phyloP scores from a whole-genome alignment of 306 rosid species.

The Inga oerstediana region DNA sequence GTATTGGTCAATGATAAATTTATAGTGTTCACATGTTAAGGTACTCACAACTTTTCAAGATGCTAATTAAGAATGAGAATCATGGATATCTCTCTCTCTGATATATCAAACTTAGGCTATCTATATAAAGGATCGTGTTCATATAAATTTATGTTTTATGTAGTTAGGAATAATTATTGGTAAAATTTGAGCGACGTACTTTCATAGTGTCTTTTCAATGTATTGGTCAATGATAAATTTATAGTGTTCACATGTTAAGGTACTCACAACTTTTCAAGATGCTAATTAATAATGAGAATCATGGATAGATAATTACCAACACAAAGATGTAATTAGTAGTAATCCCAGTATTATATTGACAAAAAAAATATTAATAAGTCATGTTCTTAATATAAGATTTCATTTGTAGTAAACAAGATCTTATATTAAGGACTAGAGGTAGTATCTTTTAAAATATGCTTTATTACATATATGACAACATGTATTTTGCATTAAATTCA shows the following conservation, averaged over 20 bases:
- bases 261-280: background rate
- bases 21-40: too few species aligned
- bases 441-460: background rate
- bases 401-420: too few species aligned
- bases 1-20: too few species aligned
- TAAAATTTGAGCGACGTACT: background rate
- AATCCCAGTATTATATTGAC: too few species aligned
- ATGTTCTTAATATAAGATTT: too few species aligned
- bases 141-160: background rate
- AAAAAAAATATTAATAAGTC: too few species aligned
- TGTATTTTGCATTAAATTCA: background rate
- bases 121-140: background rate
- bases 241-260: background rate
- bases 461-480: background rate
- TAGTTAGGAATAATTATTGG: background rate
- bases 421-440: too few species aligned
- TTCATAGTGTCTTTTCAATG: background rate
- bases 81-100: too few species aligned
- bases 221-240: background rate
- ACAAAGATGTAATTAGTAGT: too few species aligned
- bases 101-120: too few species aligned
- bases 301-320: background rate
- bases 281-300: background rate
- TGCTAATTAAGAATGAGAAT: too few species aligned
- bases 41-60: too few species aligned